Conservation (phyloP, 176 grass and related monocot species). For the Metroxylon sagu region DNA sequence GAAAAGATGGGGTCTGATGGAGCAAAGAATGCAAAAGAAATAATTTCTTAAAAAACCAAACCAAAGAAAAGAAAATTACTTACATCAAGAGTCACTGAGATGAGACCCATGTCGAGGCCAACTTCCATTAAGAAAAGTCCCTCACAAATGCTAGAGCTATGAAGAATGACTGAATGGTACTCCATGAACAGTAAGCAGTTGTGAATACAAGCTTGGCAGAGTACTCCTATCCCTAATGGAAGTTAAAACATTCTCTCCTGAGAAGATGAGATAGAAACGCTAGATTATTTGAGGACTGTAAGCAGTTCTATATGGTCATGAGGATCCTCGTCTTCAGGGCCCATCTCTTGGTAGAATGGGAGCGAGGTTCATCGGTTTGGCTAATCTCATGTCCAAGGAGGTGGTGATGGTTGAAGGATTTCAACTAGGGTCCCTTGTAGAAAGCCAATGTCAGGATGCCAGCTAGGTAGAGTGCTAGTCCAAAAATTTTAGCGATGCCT, state of each 20-base stretch:
- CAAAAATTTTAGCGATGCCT: constrained; percentile 45
- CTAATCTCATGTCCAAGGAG: constrained; percentile 7
- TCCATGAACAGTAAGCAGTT: constrained; percentile 49
- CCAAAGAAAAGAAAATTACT: not conserved
- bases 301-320: constrained; percentile 16
- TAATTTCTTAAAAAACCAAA: too few species aligned
- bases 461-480: constrained; percentile 38
- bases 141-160: constrained; percentile 47
- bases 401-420: constrained; percentile 43
- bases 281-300: too few species aligned
- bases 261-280: too few species aligned
- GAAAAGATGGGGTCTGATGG: too few species aligned
- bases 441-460: constrained; percentile 52
- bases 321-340: constrained; percentile 43
- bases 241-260: not conserved
- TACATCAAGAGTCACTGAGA: constrained; percentile 43
- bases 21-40: too few species aligned
- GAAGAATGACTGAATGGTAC: constrained; percentile 43
- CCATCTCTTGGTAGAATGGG: constrained; percentile 38
- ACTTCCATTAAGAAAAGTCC: constrained; percentile 59
- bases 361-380: not conserved
- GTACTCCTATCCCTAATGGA: constrained; percentile 38
- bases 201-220: constrained; percentile 66
- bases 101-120: constrained; percentile 38
- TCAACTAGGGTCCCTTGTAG: constrained; percentile 52